Base-by-base conservation (phyloP, 306 rosid species). In the Oxytropis ochrocephala region DNA sequence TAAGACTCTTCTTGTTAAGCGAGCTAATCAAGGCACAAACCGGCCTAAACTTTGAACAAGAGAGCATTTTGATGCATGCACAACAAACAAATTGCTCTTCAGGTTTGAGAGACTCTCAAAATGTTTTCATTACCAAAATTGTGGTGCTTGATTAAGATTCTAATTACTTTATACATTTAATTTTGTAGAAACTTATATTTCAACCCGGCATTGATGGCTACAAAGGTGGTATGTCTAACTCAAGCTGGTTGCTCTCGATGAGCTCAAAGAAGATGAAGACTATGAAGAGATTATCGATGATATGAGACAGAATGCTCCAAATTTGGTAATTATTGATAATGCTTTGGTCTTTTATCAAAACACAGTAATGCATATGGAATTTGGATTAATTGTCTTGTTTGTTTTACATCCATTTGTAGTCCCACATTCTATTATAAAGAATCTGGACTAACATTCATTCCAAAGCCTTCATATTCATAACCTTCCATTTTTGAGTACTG, bases 81-180 rank as follows among this genome's bases (percentile, higher is more conserved):
- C 99, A 94, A 76, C 99, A 94, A 84, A n/a, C 99, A 94, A 73
- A 91, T 94, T 72, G 99, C 99, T 8, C 70, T 94, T 78, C 98
- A 94, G 98, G 98, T 94, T 33, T 64, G 67, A 60, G 46, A 14
- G 17, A 49, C 59, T 46, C 39, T 32, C 36, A 24, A 16, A 33
- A 18, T 38, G 5, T 36, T 29, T 59, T 21, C 47, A 17, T 39
- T 66, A 11, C 30, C 78, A n/a, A n/a, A n/a, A n/a, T n/a, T n/a
- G n/a, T n/a, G n/a, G n/a, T n/a, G n/a, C n/a, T n/a, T n/a, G n/a
- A 85, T 70, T 11, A 6, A 36, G 27, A 46, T 30, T 60, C 49
- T 46, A 53, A 54, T 68, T 49, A 44, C 5, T 60, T 6, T 59
- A 4, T 64, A 1, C 24, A 59, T 64, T 47, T 44, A 33, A 35